phyloP scores from a whole-genome alignment of 805 yeast genomes.

The Cyberlindnera xylosilytica region DNA sequence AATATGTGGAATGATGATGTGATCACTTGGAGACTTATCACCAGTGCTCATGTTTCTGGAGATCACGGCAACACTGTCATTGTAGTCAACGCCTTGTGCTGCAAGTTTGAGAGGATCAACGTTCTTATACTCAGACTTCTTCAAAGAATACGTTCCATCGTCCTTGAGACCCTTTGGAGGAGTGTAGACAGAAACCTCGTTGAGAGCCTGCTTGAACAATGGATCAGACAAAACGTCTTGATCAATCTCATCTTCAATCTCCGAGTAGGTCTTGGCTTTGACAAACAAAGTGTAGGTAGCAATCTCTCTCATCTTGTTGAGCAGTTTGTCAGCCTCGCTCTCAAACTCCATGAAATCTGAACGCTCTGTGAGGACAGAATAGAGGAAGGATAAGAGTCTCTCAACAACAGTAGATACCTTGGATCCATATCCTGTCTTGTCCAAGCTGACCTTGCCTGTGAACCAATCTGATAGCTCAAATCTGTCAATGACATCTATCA shows the following conservation, averaged over 20 bases:
- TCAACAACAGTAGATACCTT: constrained; percentile 64
- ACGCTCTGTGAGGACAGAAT: constrained; percentile 70
- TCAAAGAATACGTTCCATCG: constrained; percentile 63
- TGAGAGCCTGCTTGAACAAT: constrained; percentile 53
- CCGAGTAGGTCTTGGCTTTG: constrained; percentile 54
- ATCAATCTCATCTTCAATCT: constrained; percentile 37
- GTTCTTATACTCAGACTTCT: constrained; percentile 38
- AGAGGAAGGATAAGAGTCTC: constrained; percentile 70
- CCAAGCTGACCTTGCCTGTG: constrained; percentile 29
- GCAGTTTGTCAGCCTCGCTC: constrained; percentile 26
- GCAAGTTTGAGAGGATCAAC: constrained; percentile 59
- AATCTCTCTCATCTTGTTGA: constrained; percentile 34
- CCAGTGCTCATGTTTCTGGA: constrained; percentile 39
- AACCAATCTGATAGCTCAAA: constrained; percentile 59
- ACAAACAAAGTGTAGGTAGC: constrained; percentile 50
- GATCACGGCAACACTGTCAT: constrained; percentile 47
- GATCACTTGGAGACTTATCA: constrained; percentile 26
- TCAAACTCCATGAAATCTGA: constrained; percentile 48
- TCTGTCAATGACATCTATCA: constrained; percentile 49
- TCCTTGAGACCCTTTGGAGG: constrained; percentile 68
- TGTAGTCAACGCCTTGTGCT: constrained; percentile 45
- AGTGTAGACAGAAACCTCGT: constrained; percentile 55
- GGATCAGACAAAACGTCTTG: constrained; percentile 42
- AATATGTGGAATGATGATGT: constrained; percentile 48
- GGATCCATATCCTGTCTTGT: constrained; percentile 45